These are phyloP conservation scores for Claviceps sp. DNA, from an alignment of 2,329 filamentous ascomycete species.

Conservation along the genomic window DNA sequence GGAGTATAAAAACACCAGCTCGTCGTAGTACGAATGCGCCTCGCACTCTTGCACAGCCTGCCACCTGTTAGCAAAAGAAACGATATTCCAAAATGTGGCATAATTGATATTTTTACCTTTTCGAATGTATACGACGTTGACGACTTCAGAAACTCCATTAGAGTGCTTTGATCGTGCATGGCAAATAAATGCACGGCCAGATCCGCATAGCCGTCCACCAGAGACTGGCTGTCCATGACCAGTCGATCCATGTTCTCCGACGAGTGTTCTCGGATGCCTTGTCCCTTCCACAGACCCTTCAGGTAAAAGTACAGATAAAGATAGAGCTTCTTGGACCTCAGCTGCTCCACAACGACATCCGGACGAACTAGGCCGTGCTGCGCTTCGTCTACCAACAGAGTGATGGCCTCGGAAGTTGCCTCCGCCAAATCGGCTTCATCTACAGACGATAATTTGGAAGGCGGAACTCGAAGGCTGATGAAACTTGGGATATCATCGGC, in stretches of 20 bases:
- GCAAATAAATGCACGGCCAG: constrained; percentile 78
- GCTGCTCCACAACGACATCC: constrained; percentile 62
- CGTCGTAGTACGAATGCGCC: constrained; percentile 64
- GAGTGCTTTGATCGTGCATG: constrained; percentile 60
- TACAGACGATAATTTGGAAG: constrained; percentile 53
- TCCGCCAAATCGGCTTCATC: constrained; percentile 60
- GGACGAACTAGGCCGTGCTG: constrained; percentile 76
- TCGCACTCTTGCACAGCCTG: constrained; percentile 69
- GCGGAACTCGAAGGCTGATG: constrained; percentile 71
- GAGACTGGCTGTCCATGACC: constrained; percentile 44
- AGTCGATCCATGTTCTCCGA: constrained; percentile 43
- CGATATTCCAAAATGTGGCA: neutral
- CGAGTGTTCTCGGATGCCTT: constrained; percentile 43
- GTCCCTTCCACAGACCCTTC: constrained; percentile 69
- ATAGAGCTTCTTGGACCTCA: constrained; percentile 52
- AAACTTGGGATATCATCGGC: constrained; percentile 83
- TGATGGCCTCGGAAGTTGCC: constrained; percentile 69
- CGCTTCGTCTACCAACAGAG: constrained; percentile 78
- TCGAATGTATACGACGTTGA: constrained; percentile 86
- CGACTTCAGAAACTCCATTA: constrained; percentile 77
- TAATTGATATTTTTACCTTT: constrained; percentile 29
- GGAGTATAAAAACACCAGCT: constrained; percentile 89
- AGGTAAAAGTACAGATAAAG: constrained; percentile 90
- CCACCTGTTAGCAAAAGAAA: constrained; percentile 7
- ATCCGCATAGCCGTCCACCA: constrained; percentile 81